phyloP scores from a whole-genome alignment of 2,329 filamentous ascomycete species.

The Aspergillus niger region DNA sequence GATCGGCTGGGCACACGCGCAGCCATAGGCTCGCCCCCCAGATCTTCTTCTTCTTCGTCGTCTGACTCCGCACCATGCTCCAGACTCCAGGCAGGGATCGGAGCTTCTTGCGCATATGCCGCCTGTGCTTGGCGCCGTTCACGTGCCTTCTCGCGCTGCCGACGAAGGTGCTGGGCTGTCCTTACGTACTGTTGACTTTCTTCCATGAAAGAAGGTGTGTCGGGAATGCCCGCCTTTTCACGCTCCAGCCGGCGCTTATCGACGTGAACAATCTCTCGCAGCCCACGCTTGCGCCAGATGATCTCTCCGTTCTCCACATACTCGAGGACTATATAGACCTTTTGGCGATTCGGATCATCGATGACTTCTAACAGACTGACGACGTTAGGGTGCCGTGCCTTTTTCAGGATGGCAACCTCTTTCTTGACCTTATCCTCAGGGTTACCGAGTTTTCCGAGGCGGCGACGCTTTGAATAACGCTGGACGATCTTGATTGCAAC shows the following conservation, averaged over 20 bases:
- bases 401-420: slow-evolving; percentile 97
- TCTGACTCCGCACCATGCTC: slow-evolving; percentile 70
- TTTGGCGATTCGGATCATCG: slow-evolving; percentile 92
- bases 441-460: slow-evolving; percentile 74
- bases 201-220: slow-evolving; percentile 58
- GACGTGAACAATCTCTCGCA: slow-evolving; percentile 77
- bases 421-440: slow-evolving; percentile 77
- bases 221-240: slow-evolving; percentile 72
- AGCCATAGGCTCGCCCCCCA: slow-evolving; percentile 32
- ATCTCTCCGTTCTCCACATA: slow-evolving; percentile 94
- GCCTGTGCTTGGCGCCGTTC: slow-evolving; percentile 63
- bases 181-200: slow-evolving; percentile 47
- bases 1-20: slow-evolving; percentile 38
- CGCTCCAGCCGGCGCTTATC: slow-evolving; percentile 79
- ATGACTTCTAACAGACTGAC: slow-evolving; percentile 96
- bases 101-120: slow-evolving; percentile 52
- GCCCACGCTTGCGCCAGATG: slow-evolving; percentile 85
- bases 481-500: slow-evolving; percentile 99
- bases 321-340: slow-evolving; percentile 97
- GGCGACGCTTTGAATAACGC: slow-evolving; percentile 87
- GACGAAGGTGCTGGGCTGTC: slow-evolving; percentile 38
- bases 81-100: slow-evolving; percentile 76
- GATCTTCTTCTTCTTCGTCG: slow-evolving; percentile 42
- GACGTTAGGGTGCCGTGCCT: slow-evolving; percentile 95
- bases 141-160: slow-evolving; percentile 58